Evolutionary conservation across 73 alveolate genomes (phyloP), one percentile per base, ranked within the genome.

Genomic region (Stentor coeruleus): DNA sequence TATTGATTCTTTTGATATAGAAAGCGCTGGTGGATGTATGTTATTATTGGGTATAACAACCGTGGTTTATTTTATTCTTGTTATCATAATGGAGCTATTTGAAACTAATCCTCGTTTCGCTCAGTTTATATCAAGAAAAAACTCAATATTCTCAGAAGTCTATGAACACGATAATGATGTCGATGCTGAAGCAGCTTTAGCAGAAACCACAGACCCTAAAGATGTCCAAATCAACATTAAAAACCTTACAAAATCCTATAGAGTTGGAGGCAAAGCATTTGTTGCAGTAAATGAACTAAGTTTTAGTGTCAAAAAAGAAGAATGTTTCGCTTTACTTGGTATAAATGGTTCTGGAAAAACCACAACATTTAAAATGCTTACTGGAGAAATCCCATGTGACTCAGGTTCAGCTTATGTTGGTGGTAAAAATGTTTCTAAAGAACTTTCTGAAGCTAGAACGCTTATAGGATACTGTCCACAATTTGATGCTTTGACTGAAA

Each of bases 391-490:
- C 3, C 66, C 76, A 31, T 93, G 95, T 74, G 91, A 93, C 75
- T 20, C 83, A 58, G 98, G 98, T 3, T 74, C 77, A 40, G 76
- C 89, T 26, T 77, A 85, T 79, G 77, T 93, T 35, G 72, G 77
- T 59, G 96, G 96, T 3, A 76, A 75, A 59, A 93, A 95, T 73
- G 87, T 88, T 35, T 36, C 35, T 3, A 20, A 3, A 1, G 86
- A 92, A 59, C 89, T 93, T 82, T 59, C 84, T 15, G 11, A 86
- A 57, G 92, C 93, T 1, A 73, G 99, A 55, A 85, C 88, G 28
- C 79, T 75, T 39, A 94, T 94, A 40, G 99, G 99, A 6, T 95
- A 93, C 83, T 93, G 98, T 72, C 99, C 99, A 37, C 94, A 95
- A 84, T 87, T 91, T 81, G 96, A 95, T 87, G 89, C 96, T 74